Evolutionary conservation across 495 filamentous ascomycete species (phyloP).

Genomic region (Chaetomium cochliodes): DNA sequence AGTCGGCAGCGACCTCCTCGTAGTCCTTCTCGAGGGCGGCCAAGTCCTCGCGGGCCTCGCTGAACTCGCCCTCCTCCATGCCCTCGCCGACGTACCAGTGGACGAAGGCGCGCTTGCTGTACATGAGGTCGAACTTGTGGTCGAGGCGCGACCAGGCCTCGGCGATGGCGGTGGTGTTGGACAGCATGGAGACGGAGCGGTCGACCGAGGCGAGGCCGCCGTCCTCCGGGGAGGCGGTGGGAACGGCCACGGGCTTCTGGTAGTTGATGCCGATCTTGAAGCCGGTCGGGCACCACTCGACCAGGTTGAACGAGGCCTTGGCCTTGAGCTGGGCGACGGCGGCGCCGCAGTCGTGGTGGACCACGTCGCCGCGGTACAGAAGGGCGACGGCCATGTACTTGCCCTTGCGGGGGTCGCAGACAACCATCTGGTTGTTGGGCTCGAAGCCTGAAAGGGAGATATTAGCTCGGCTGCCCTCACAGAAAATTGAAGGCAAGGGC

Average conservation of each 20-base stretch:
- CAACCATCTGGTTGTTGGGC: conserved; percentile 95
- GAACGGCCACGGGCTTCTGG: conserved; percentile 80
- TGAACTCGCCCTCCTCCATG: conserved; percentile 95
- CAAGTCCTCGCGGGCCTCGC: conserved; percentile 84
- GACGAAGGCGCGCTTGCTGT: conserved; percentile 91
- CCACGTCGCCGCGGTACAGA: conserved; percentile 86
- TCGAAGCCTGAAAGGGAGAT: conserved; percentile 61
- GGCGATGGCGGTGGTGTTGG: conserved; percentile 88
- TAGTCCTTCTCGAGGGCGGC: conserved; percentile 90
- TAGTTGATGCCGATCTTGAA: conserved; percentile 96
- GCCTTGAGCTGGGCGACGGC: conserved; percentile 81
- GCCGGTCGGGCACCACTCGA: conserved; percentile 94
- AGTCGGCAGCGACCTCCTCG: conserved; percentile 83
- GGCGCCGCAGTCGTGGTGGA: conserved; percentile 77
- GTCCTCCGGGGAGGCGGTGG: conserved; percentile 54
- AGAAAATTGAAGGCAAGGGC: not conserved
- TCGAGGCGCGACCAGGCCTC: conserved; percentile 88
- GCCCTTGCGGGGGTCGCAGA: conserved; percentile 86
- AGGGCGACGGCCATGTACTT: conserved; percentile 95
- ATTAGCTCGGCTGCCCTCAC: not conserved
- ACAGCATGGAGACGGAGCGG: conserved; percentile 84
- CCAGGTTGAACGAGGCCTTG: conserved; percentile 84
- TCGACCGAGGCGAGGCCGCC: conserved; percentile 80
- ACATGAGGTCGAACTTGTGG: conserved; percentile 96
- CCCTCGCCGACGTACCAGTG: conserved; percentile 96